Evolutionary conservation across 2,329 filamentous ascomycete genomes (phyloP).

Genomic region (Ceratocystis eucalypticola): DNA sequence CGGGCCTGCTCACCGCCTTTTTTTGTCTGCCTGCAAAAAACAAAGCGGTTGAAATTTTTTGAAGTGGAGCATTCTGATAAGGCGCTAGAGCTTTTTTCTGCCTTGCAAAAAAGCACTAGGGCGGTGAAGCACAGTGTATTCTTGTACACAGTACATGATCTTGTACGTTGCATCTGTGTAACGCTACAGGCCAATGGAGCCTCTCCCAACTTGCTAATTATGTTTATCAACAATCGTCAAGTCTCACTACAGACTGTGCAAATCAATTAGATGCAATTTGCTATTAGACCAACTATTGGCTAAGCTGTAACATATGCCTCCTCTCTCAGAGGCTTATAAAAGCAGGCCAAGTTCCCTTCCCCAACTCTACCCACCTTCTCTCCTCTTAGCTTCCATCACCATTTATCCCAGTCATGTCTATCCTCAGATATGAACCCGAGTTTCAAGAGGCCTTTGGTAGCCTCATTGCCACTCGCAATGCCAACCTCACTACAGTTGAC

Average conservation of each 20-base stretch:
- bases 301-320: too few relatives aligned
- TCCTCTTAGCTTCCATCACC: too few relatives aligned
- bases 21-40: conserved; percentile 15
- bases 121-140: background rate
- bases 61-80: conserved; percentile 14
- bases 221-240: too few relatives aligned
- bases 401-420: background rate
- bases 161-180: background rate
- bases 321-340: background rate
- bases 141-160: background rate
- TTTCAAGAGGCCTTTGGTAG: conserved; percentile 11
- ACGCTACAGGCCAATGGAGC: background rate
- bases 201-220: too few relatives aligned
- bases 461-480: background rate
- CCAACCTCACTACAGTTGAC: background rate
- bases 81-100: conserved; percentile 16
- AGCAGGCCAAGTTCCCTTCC: background rate
- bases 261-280: too few relatives aligned
- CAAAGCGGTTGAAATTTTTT: conserved; percentile 13
- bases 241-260: too few relatives aligned
- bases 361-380: background rate
- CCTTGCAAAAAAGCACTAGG: background rate
- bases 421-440: conserved; percentile 11
- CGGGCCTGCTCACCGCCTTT: conserved; percentile 19
- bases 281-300: too few relatives aligned